Conservation (phyloP, 257 asterid genomes). For the Nicotiana obtusifolia region DNA sequence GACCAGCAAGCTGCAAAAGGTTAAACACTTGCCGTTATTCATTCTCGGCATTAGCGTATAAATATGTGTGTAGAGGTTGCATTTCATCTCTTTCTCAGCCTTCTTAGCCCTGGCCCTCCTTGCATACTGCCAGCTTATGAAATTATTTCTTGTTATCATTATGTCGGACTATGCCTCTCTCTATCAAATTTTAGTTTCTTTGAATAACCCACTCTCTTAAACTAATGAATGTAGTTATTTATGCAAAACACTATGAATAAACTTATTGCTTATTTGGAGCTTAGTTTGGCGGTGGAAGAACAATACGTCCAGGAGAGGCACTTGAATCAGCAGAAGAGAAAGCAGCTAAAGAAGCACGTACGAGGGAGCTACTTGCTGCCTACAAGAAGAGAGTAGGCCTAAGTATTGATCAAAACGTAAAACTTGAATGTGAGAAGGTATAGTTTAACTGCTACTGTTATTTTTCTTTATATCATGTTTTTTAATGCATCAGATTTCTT, state of each 20-base stretch:
- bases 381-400: constrained; percentile 65
- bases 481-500: neutral
- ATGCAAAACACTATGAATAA: neutral
- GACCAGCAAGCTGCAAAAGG: neutral
- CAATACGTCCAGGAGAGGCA: constrained; percentile 72
- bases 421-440: constrained; percentile 79
- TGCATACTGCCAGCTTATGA: neutral
- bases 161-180: neutral
- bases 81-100: neutral
- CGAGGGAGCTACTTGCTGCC: constrained; percentile 64
- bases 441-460: neutral
- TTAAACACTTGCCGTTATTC: neutral
- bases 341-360: constrained; percentile 67
- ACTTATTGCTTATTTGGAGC: constrained; percentile 11
- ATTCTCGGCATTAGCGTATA: too few relatives aligned
- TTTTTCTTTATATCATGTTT: neutral
- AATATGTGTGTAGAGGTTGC: neutral
- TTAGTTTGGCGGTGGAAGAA: constrained; percentile 93
- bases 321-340: constrained; percentile 74
- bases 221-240: neutral
- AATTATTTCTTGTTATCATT: neutral
- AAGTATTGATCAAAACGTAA: constrained; percentile 57
- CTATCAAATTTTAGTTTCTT: neutral
- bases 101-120: neutral
- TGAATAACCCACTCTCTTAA: neutral